Conservation (phyloP, 2,329 filamentous ascomycete genomes). For the Talaromyces sp. region DNA sequence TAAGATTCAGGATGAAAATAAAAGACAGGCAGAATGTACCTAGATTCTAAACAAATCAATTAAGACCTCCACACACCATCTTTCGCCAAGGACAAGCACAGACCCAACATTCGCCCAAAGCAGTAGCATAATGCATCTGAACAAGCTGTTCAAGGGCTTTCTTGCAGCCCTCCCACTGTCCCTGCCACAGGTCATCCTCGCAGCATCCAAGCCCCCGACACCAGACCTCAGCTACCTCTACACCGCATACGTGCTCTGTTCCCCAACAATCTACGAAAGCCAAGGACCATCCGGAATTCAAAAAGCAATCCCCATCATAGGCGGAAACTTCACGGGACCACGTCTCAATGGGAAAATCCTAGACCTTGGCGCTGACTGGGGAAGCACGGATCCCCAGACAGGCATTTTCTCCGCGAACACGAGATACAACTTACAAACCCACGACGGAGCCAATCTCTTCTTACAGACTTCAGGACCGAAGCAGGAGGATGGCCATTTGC, state of each 20-base stretch:
- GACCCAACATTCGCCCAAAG: too few relatives aligned
- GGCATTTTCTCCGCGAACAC: slow-evolving; percentile 31
- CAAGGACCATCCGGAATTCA: slow-evolving; percentile 24
- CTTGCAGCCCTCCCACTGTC: background rate
- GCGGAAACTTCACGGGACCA: slow-evolving; percentile 32
- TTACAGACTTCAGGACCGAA: slow-evolving; percentile 26
- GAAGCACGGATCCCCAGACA: slow-evolving; percentile 24
- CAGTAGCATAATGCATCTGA: background rate
- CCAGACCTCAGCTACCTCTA: slow-evolving; percentile 27
- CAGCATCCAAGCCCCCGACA: slow-evolving; percentile 10
- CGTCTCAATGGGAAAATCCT: slow-evolving; percentile 22
- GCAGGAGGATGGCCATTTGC: slow-evolving; percentile 22
- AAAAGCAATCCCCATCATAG: slow-evolving; percentile 29
- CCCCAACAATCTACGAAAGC: slow-evolving; percentile 18
- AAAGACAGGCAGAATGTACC: background rate
- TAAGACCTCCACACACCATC: background rate
- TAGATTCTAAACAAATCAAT: background rate
- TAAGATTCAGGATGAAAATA: background rate
- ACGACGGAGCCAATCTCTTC: slow-evolving; percentile 29
- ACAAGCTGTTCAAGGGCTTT: background rate
- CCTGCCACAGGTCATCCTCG: background rate
- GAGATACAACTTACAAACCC: slow-evolving; percentile 30
- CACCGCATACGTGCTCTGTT: slow-evolving; percentile 27
- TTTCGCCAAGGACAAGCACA: too few relatives aligned
- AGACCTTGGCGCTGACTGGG: slow-evolving; percentile 32